Evolutionary conservation across 768 basidiomycete genomes (phyloP), one percentile per base, ranked within the genome.

Genomic region (Rhodosporidiobolus sp.): DNA sequence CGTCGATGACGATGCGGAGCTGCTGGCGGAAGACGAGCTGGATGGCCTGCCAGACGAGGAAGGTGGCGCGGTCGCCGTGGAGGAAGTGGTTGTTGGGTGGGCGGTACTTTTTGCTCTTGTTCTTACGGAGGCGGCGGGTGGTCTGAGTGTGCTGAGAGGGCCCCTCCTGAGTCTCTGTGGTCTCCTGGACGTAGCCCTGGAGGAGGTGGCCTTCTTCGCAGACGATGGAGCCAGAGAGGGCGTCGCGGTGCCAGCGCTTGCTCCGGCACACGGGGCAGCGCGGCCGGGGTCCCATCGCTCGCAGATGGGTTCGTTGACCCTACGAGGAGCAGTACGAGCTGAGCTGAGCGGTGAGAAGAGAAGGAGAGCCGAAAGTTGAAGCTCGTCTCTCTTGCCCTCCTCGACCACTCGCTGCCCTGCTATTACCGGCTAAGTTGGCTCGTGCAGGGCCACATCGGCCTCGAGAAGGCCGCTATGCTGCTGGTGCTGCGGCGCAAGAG

Each of bases 151-250:
- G 56, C 34, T 73, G 69, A 2, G 63, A 65, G 5, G 55, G 54
- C 6, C 69, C 63, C 14, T 76, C 75, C 10, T 63, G 63, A 5
- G 72, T 56, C 20, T 76, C 75, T 28, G 38, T 73, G 9, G 75
- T 65, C 69, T 76, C 75, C 20, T 71, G 63, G 11, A 76, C 63
- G 72, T 70, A 76, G 22, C 72, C 69, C 10, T 54, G 54, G 28
- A 76, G 72, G 11, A 76, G 50, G 53, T 76, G 75, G 4, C 75
- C 75, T 34, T 76, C 75, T 9, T 76, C 72, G 54, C 75, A 76
- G 45, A 76, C 75, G 56, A 73, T 58, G 4, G 68, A 57, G 46
- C 75, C 75, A 1, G 71, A 73, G 32, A 73, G 67, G 10, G 54
- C 48, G 55, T 76, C 75, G 3, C 66, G 38, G 63, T 76, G 71